These are phyloP conservation scores for Bruguiera parviflora DNA, from an alignment of 345 rosid genomes.

Conservation along the genomic window DNA sequence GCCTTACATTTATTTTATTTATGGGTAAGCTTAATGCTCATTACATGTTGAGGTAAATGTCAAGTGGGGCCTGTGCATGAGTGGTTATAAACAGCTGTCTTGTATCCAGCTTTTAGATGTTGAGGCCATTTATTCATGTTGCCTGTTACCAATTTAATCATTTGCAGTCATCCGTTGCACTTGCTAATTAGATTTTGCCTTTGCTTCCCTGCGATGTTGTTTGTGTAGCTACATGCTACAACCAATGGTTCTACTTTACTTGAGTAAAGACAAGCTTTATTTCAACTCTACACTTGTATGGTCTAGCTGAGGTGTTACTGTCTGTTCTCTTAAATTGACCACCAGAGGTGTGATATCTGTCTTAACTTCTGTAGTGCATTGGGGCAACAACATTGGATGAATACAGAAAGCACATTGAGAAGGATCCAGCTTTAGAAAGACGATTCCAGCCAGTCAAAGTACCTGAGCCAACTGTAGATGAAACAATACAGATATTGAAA, in stretches of 20 bases:
- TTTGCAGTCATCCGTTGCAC: neutral
- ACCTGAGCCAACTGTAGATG: conserved; percentile 97
- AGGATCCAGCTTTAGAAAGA: conserved; percentile 98
- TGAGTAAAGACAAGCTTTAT: neutral
- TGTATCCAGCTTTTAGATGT: too few relatives aligned
- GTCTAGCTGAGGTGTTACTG: neutral
- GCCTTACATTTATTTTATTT: too few relatives aligned
- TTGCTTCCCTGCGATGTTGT: neutral
- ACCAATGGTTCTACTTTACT: neutral
- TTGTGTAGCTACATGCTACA: neutral
- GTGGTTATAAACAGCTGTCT: too few relatives aligned
- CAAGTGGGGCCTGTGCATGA: too few relatives aligned
- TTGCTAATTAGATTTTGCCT: neutral
- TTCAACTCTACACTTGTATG: neutral
- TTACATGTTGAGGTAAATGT: too few relatives aligned
- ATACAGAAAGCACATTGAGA: conserved; percentile 97
- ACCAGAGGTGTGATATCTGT: neutral
- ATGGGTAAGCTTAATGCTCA: too few relatives aligned
- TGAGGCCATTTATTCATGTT: too few relatives aligned
- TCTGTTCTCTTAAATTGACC: neutral
- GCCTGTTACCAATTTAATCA: too few relatives aligned
- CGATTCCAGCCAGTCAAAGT: conserved; percentile 99
- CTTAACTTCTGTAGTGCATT: conserved; percentile 65
- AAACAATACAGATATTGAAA: conserved; percentile 84
- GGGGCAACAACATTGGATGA: conserved; percentile 98